These are phyloP conservation scores for Botryobasidium botryosum DNA, from an alignment of 768 basidiomycete species.

Conservation along the genomic window DNA sequence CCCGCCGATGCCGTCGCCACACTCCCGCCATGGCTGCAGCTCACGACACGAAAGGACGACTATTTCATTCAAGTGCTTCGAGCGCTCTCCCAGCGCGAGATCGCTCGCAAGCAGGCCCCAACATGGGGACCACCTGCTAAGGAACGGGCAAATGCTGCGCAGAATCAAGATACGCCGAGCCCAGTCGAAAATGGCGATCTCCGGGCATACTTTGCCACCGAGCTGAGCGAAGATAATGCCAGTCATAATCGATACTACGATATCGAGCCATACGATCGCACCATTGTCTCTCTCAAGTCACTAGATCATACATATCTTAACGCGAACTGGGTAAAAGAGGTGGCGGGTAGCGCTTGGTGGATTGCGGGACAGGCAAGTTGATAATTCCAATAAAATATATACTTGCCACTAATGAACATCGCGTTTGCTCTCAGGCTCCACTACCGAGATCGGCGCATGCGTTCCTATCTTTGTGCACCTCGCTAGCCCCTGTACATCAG, in stretches of 20 bases:
- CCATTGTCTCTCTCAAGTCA: conserved; percentile 35
- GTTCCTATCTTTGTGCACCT: conserved; percentile 51
- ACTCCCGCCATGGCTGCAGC: too few relatives aligned
- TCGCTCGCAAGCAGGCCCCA: too few relatives aligned
- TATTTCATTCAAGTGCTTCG: too few relatives aligned
- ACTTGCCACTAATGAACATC: not conserved
- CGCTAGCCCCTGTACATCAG: conserved; percentile 17
- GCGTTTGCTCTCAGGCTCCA: conserved; percentile 31
- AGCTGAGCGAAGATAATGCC: too few relatives aligned
- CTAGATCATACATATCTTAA: conserved; percentile 53
- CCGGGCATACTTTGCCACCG: too few relatives aligned
- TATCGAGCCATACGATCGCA: conserved; percentile 68
- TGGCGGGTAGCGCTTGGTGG: conserved; percentile 59
- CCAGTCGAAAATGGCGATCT: too few relatives aligned
- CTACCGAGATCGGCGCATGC: conserved; percentile 50
- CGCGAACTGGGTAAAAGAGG: conserved; percentile 72
- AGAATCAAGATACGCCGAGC: too few relatives aligned
- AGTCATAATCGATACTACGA: conserved; percentile 52
- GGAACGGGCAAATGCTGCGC: too few relatives aligned
- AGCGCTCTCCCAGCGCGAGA: too few relatives aligned
- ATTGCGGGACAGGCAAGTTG: conserved; percentile 46
- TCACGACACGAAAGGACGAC: too few relatives aligned
- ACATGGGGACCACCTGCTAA: too few relatives aligned
- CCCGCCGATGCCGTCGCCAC: too few relatives aligned
- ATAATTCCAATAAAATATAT: not conserved